Base-by-base conservation (phyloP, 2,329 filamentous ascomycete genomes). In the Geosmithia flava region DNA sequence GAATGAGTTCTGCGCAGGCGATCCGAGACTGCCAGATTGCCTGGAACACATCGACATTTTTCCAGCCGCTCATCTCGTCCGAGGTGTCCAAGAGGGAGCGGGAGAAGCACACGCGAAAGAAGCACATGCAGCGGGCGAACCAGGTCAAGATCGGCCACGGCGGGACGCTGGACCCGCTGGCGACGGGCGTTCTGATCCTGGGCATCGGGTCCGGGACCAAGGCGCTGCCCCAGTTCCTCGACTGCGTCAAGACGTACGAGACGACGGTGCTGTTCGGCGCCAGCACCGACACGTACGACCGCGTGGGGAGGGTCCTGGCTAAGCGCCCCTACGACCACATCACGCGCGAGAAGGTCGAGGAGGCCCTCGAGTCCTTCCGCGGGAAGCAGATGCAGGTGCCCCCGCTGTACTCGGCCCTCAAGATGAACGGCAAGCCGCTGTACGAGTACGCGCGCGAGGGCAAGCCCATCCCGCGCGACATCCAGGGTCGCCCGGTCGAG, bases 401-500 rank as follows among this genome's bases (percentile, higher is more conserved):
- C 39, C 91, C 91, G 6, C 78, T 98, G 19, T 98, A 90, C 66
- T 95, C 88, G 29, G 93, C 93, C 10, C 72, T 97, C 52, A 90
- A 91, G 64, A 87, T 96, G 64, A 80, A 96, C 55, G 93, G 93
- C 2, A 96, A 96, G 71, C 85, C 87, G 33, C 74, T 96, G 45
- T 98, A 98, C 62, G 90, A 98, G 67, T 97, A 97, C 65, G 93
- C 93, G 19, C 77, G 93, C 45, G 87, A 90, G 62, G 93, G 93
- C 16, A 88, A 85, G 59, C 80, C 87, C 37, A 83, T 95, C 16
- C 93, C 93, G 0, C 74, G 84, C 49, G 85, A 95, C 62, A 93
- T 98, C 50, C 75, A 89, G 61, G 80, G 85, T 48, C 72, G 91
- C 49, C 78, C 85, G 2, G 87, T 97, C 40, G 81, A 87, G 47